Base-by-base conservation (phyloP, 106 monocot species). In the Dioscorea zingiberensis region DNA sequence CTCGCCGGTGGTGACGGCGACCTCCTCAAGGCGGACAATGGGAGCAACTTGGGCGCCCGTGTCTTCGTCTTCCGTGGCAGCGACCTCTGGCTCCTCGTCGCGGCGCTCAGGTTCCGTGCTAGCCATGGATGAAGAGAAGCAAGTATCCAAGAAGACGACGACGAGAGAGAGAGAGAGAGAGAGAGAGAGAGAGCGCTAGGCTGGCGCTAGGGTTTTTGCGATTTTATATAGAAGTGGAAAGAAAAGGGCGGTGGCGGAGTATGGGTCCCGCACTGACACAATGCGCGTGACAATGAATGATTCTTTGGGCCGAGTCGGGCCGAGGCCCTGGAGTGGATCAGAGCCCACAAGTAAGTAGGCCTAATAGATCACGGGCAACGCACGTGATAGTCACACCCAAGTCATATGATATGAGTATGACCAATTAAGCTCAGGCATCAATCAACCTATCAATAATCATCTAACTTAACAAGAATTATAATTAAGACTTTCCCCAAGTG, bases 1-100 rank as follows among this genome's bases (percentile, higher is more conserved):
- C 75, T 95, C 91, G 70, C 91, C 94, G 64, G 87, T 91, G 30
- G 94, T 85, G 60, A 91, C 91, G 48, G 83, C 78, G 55, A 95
- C 85, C 78, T 95, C 91, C 78, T 88, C 85, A 64, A 91, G 91
- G 55, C 64, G 77, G 66, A 91, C 80, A 76, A 95, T 88, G 56
- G 91, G 94, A 27, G 87, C 85, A 30, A 95, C 69, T 69, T 87
- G 83, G 24, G 91, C 91, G 0, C 87, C 91, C 46, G 85, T 95
- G 74, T 95, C 91, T 72, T 91, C 85, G 25, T 83, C 91, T 60
- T 95, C 85, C n/a, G n/a, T n/a, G 14, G 57, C 85, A 19, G 65
- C 71, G 69, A 13, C 13, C 14, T 51, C 51, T 48, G 79, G 87
- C 44, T 76, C 79, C 22, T 69, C 71, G 7, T 79, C 86, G 8